A percentile compares a stretch with the other conserved stretches of the same genome.
phyloP scores from a whole-genome alignment of 495 filamentous ascomycete genomes.

The Talaromyces trachyspermus region DNA sequence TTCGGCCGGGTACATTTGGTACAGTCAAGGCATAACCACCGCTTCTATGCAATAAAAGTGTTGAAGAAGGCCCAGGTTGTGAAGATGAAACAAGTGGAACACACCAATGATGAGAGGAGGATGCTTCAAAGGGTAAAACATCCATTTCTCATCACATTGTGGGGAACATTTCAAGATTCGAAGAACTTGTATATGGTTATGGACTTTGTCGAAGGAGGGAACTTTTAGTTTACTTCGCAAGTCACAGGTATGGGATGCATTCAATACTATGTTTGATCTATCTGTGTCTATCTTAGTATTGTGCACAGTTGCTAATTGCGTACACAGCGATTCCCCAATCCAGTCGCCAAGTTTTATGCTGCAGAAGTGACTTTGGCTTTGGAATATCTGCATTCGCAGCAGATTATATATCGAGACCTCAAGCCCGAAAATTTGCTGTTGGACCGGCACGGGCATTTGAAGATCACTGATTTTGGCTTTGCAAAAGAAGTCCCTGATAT shows the following conservation, averaged over 20 bases:
- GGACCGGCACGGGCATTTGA: slow-evolving; percentile 92
- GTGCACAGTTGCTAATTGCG: slow-evolving; percentile 11
- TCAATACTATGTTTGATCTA: too few species aligned
- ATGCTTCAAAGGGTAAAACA: slow-evolving; percentile 96
- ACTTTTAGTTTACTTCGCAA: slow-evolving; percentile 91
- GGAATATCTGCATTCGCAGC: slow-evolving; percentile 88
- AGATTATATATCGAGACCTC: slow-evolving; percentile 96
- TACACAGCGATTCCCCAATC: slow-evolving; percentile 96
- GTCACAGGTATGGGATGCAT: slow-evolving; percentile 90
- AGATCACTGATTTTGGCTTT: slow-evolving; percentile 98
- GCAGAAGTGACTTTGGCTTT: slow-evolving; percentile 93
- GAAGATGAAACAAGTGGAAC: slow-evolving; percentile 99
- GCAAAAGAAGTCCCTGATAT: slow-evolving; percentile 98
- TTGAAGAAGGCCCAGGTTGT: slow-evolving; percentile 97
- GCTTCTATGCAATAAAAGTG: slow-evolving; percentile 97
- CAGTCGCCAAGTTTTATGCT: slow-evolving; percentile 97
- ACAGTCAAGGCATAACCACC: slow-evolving; percentile 92
- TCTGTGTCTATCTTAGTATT: too few species aligned
- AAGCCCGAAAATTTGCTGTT: slow-evolving; percentile 95
- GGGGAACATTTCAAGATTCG: slow-evolving; percentile 96
- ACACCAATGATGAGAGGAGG: slow-evolving; percentile 92
- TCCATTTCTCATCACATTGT: slow-evolving; percentile 93
- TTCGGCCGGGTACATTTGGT: slow-evolving; percentile 95
- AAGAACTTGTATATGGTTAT: slow-evolving; percentile 99
- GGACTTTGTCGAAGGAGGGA: slow-evolving; percentile 99